Evolutionary conservation across 106 monocot species (phyloP).

Genomic region (Cymbidium sinense): DNA sequence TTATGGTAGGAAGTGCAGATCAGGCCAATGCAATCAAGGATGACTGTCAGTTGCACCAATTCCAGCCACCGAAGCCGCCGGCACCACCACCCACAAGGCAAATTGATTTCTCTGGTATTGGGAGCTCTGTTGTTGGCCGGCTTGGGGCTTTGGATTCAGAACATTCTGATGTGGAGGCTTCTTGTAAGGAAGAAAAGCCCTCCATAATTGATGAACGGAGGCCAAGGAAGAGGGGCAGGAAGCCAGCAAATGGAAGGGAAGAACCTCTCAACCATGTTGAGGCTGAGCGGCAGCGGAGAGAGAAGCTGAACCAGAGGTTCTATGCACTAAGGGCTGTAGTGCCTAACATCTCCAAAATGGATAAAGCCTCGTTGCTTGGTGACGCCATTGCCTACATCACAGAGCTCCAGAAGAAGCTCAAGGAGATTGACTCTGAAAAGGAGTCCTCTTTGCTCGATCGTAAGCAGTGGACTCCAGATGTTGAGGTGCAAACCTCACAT

Average conservation of each 20-base stretch:
- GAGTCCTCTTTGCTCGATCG: slow-evolving; percentile 3
- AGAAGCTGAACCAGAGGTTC: slow-evolving; percentile 82
- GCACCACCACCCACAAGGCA: slow-evolving; percentile 3
- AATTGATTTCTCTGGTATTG: slow-evolving; percentile 17
- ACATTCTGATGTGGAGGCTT: slow-evolving; percentile 18
- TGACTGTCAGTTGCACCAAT: background rate
- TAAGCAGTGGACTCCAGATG: slow-evolving; percentile 14
- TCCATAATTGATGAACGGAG: slow-evolving; percentile 21
- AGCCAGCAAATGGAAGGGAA: slow-evolving; percentile 69
- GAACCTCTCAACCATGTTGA: slow-evolving; percentile 71
- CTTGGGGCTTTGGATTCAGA: slow-evolving; percentile 15
- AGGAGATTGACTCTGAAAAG: slow-evolving; percentile 57
- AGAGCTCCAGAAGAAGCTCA: slow-evolving; percentile 65
- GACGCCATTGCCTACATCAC: slow-evolving; percentile 72
- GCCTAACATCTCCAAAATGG: slow-evolving; percentile 84
- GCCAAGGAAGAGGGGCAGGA: slow-evolving; percentile 60
- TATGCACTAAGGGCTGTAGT: slow-evolving; percentile 65
- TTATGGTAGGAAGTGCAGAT: background rate
- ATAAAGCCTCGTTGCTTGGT: slow-evolving; percentile 63
- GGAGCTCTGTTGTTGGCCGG: slow-evolving; percentile 12
- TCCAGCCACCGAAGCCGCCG: slow-evolving; percentile 13
- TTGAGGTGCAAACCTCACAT: slow-evolving; percentile 43
- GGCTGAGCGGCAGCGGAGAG: slow-evolving; percentile 68
- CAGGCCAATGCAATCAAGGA: slow-evolving; percentile 8
- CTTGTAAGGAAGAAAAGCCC: slow-evolving; percentile 27